Conservation (phyloP, 257 asterid genomes). For the Solanum arcanum region DNA sequence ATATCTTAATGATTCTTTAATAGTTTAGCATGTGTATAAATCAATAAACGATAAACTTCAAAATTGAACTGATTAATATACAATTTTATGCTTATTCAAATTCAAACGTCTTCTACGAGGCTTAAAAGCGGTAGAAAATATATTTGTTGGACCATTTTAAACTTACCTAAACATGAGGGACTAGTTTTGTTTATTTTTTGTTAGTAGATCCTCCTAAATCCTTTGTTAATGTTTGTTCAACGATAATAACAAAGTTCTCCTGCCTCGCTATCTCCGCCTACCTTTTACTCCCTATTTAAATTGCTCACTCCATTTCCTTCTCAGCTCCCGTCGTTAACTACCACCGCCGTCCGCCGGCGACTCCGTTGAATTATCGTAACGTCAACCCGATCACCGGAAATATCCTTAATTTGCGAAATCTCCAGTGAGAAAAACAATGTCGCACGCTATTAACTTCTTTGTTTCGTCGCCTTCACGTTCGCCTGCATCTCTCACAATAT, state of each 20-base stretch:
- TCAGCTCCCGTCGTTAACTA: neutral
- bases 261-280: conserved; percentile 24
- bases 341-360: neutral
- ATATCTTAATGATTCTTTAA: too few relatives aligned
- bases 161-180: neutral
- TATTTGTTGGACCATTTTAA: neutral
- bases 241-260: conserved; percentile 3
- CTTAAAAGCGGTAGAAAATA: neutral
- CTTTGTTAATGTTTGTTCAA: neutral
- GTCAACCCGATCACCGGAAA: neutral
- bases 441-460: conserved; percentile 22
- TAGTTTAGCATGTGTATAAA: too few relatives aligned
- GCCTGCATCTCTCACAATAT: neutral
- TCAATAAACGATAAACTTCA: too few relatives aligned
- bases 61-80: too few relatives aligned
- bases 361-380: neutral
- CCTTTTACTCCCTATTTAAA: neutral
- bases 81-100: neutral
- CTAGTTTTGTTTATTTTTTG: neutral
- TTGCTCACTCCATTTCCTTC: neutral
- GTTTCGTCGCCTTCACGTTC: conserved; percentile 14
- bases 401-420: neutral
- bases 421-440: conserved; percentile 1
- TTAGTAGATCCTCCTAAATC: neutral
- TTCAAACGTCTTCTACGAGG: neutral